These are phyloP conservation scores for Cryptosporidium baileyi DNA, from an alignment of 169 alveolate species.

Conservation along the genomic window DNA sequence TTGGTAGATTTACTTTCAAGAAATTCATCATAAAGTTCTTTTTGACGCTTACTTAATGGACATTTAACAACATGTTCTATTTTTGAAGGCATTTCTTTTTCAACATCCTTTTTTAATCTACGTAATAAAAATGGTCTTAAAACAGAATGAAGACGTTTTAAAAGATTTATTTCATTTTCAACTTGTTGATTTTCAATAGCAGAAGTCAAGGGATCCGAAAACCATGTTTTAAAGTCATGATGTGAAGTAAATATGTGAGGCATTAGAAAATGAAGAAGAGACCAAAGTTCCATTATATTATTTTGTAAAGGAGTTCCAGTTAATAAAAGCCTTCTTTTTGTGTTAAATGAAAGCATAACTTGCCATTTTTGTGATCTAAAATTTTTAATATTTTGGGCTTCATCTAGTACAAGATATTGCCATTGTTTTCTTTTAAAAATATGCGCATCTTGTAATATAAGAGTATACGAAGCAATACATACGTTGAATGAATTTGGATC, in stretches of 20 bases:
- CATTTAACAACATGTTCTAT: conserved; percentile 94
- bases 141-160: conserved; percentile 91
- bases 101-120: conserved; percentile 97
- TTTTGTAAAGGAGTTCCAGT: conserved; percentile 99
- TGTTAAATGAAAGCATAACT: conserved; percentile 93
- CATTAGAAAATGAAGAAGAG: conserved; percentile 97
- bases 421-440: conserved; percentile 94
- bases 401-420: conserved; percentile 97
- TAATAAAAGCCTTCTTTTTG: conserved; percentile 93
- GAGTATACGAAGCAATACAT: conserved; percentile 94
- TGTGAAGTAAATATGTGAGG: conserved; percentile 94
- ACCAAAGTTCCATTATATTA: conserved; percentile 98
- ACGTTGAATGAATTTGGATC: conserved; percentile 94
- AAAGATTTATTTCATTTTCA: conserved; percentile 74
- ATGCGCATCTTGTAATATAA: conserved; percentile 93
- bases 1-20: conserved; percentile 82
- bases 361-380: conserved; percentile 97
- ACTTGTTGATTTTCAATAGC: conserved; percentile 87
- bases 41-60: conserved; percentile 88
- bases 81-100: conserved; percentile 97
- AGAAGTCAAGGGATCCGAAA: conserved; percentile 91
- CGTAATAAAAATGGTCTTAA: conserved; percentile 96
- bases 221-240: conserved; percentile 95
- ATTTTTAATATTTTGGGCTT: conserved; percentile 98
- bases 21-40: conserved; percentile 96